Base-by-base conservation (phyloP, 148 eudicot species). In the Dianthus caryophyllus region DNA sequence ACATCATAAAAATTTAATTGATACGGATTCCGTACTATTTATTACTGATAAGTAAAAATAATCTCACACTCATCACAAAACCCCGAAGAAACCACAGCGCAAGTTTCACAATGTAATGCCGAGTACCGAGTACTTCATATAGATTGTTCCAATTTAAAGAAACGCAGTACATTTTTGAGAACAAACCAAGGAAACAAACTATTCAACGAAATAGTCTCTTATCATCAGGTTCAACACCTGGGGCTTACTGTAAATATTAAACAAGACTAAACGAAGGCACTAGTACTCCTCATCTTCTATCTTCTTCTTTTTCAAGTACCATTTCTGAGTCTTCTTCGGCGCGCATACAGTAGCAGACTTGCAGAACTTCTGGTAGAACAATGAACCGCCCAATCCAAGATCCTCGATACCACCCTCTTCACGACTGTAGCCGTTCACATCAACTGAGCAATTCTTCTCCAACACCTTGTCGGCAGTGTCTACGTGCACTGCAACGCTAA, bases 321-420 rank as follows among this genome's bases (percentile, higher is more conserved):
- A 73, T 29, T 92, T 87, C 87, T 82, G 82, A 61, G 79, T 55
- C 11, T 79, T 66, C 78, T 77, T 81, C 1, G 86, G 86, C 57
- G 85, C 76, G 64, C 71, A 65, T 6, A 26, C 46, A 16, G 25
- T 43, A 21, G 66, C 65, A 52, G 76, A 51, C 81, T 64, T 82
- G 33, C 63, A 62, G 73, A 87, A 89, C 81, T 85, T 89, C 83
- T 88, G 96, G 69, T 87, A 92, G 29, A 83, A 72, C 22, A 92
- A 66, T 6, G 88, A 79, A 9, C 90, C 80, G 30, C 83, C 92
- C 56, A 38, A 13, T 9, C 86, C 89, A 13, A 89, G 78, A 27
- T 78, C 88, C 69, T 88, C 87, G 21, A 41, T 27, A 25, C 84
- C 76, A 31, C 60, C 76, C 79, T 84, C 91, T 43, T 73, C 83